phyloP scores from a whole-genome alignment of 192 early-diverging fungal species.

The Umbelopsis ramanniana region DNA sequence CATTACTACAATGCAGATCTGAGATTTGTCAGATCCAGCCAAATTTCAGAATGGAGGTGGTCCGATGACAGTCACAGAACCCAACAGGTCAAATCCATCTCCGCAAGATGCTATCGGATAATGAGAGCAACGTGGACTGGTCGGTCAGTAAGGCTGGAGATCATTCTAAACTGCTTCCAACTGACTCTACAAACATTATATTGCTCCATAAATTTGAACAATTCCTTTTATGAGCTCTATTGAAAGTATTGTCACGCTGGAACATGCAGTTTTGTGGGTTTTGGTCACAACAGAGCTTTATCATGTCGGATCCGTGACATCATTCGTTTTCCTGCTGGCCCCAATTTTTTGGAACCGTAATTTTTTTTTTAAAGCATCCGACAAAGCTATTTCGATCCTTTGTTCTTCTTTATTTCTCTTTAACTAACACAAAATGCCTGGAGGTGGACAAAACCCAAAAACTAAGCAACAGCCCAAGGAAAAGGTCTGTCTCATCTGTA shows the following conservation, averaged over 20 bases:
- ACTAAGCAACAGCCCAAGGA: constrained; percentile 45
- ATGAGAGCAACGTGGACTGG: no score
- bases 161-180: no score
- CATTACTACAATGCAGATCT: constrained; percentile 48
- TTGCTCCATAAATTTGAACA: no score
- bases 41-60: neutral
- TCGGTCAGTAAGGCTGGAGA: no score
- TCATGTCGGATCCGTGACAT: neutral
- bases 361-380: neutral
- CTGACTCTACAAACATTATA: no score
- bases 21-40: constrained; percentile 13
- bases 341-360: constrained; percentile 8
- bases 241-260: no score
- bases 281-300: no score
- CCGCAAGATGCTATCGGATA: neutral
- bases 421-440: constrained; percentile 35
- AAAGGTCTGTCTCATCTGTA: constrained; percentile 88
- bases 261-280: no score
- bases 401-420: constrained; percentile 27
- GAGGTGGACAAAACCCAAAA: constrained; percentile 41
- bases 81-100: neutral
- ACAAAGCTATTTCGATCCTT: neutral
- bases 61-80: neutral
- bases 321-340: neutral
- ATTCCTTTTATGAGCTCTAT: no score